Percentiles rank a stretch among this genome's conserved stretches.
Evolutionary conservation across 768 basidiomycete genomes (phyloP).

Genomic region (Myochromella boudieri): DNA sequence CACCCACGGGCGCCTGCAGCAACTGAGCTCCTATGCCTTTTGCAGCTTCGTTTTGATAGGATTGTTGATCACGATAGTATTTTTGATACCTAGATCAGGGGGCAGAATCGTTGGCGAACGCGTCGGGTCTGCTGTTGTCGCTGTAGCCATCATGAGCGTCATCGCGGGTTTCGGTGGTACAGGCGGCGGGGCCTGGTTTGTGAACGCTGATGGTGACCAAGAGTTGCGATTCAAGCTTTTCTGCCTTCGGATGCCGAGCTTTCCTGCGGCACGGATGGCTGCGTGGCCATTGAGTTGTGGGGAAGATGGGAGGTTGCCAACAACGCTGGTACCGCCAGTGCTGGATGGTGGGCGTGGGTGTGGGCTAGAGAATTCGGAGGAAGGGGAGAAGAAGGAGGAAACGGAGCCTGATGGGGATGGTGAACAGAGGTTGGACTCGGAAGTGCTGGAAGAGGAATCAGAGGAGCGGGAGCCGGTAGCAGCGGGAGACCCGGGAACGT

Average conservation of each 20-base stretch:
- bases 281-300: slow-evolving; percentile 26
- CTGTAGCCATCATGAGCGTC: slow-evolving; percentile 9
- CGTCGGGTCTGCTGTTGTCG: neutral
- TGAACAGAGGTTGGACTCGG: slow-evolving; percentile 26
- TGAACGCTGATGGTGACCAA: slow-evolving; percentile 37
- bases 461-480: slow-evolving; percentile 22
- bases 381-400: slow-evolving; percentile 27
- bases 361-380: slow-evolving; percentile 22
- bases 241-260: slow-evolving; percentile 45
- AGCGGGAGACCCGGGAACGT: slow-evolving; percentile 20
- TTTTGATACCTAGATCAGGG: neutral
- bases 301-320: slow-evolving; percentile 14
- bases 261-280: slow-evolving; percentile 54
- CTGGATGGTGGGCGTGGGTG: slow-evolving; percentile 16
- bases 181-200: slow-evolving; percentile 7
- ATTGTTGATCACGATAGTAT: slow-evolving; percentile 16
- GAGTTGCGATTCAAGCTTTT: slow-evolving; percentile 50
- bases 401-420: slow-evolving; percentile 28
- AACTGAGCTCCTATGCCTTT: slow-evolving; percentile 1
- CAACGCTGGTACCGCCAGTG: slow-evolving; percentile 19
- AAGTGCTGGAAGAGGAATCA: slow-evolving; percentile 24
- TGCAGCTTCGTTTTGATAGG: slow-evolving; percentile 14
- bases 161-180: slow-evolving; percentile 2
- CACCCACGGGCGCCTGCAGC: neutral
- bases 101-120: slow-evolving; percentile 3